Conservation (phyloP, 2,329 filamentous ascomycete genomes). For the Coccinonectria pachysandricola region DNA sequence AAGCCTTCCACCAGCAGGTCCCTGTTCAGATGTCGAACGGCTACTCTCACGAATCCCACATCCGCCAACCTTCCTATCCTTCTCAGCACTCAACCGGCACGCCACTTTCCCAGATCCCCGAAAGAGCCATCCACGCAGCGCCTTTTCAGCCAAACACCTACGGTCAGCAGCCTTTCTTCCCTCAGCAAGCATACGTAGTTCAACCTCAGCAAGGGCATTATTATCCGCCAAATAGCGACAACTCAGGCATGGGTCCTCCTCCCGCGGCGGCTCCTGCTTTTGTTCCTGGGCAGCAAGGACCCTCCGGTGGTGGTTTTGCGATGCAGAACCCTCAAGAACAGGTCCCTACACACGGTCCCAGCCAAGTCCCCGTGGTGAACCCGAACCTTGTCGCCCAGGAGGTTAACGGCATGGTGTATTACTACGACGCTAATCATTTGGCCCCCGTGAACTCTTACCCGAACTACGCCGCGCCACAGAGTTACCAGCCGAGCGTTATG, state of each 20-base stretch:
- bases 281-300: constrained; percentile 42
- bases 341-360: no score
- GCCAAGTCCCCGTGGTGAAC: no score
- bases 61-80: constrained; percentile 58
- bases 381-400: constrained; percentile 65
- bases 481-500: constrained; percentile 48
- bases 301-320: constrained; percentile 30
- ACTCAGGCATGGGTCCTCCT: constrained; percentile 43
- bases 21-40: constrained; percentile 58
- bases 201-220: constrained; percentile 53
- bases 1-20: constrained; percentile 92
- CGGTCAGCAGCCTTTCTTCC: constrained; percentile 45
- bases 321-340: no score
- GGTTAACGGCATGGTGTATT: constrained; percentile 92
- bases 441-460: constrained; percentile 41
- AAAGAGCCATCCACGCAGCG: constrained; percentile 81
- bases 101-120: constrained; percentile 83
- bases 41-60: constrained; percentile 50
- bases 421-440: constrained; percentile 73
- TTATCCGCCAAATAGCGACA: constrained; percentile 47
- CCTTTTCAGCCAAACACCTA: constrained; percentile 75
- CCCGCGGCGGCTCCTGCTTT: constrained; percentile 43
- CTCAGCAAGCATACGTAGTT: constrained; percentile 34
- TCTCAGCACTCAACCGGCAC: constrained; percentile 65
- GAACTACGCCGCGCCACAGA: constrained; percentile 36